A percentile compares a stretch with the other conserved stretches of the same genome.
Conservation (phyloP, 257 asterid species). For the Jaltomata sinuosa region DNA sequence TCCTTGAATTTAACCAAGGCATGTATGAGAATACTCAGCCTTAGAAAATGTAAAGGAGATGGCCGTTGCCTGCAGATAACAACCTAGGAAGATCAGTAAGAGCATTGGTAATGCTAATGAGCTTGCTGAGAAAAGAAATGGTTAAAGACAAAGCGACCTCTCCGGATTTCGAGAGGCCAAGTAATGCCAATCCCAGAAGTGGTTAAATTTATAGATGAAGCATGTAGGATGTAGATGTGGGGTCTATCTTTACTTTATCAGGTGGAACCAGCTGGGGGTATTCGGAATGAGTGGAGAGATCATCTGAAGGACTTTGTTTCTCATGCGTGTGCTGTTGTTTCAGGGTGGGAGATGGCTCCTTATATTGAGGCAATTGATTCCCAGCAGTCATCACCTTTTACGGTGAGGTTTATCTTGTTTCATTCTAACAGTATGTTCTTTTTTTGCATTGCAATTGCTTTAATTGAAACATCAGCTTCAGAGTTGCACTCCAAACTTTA, state of each 20-base stretch:
- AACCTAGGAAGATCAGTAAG: neutral
- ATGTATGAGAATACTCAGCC: neutral
- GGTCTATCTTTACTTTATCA: neutral
- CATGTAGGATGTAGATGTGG: neutral
- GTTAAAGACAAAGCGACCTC: neutral
- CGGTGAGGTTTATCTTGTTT: slow-evolving; percentile 17
- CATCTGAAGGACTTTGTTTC: neutral
- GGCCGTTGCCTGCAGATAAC: neutral
- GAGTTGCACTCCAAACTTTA: neutral
- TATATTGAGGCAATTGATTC: slow-evolving; percentile 93
- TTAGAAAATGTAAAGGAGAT: neutral
- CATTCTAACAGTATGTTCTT: neutral
- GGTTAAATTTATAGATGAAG: neutral
- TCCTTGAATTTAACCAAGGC: neutral
- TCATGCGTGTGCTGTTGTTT: slow-evolving; percentile 16
- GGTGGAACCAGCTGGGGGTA: neutral
- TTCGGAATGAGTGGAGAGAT: neutral
- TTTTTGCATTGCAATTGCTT: neutral
- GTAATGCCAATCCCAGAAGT: neutral
- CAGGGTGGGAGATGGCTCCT: slow-evolving; percentile 94
- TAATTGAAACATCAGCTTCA: neutral
- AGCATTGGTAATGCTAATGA: neutral
- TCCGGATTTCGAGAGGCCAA: neutral
- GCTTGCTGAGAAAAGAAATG: neutral
- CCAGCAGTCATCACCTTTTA: slow-evolving; percentile 59